Base-by-base conservation (phyloP, 1,139 yeast genomes). In the Nakaseomyces kungkrabaensis region DNA sequence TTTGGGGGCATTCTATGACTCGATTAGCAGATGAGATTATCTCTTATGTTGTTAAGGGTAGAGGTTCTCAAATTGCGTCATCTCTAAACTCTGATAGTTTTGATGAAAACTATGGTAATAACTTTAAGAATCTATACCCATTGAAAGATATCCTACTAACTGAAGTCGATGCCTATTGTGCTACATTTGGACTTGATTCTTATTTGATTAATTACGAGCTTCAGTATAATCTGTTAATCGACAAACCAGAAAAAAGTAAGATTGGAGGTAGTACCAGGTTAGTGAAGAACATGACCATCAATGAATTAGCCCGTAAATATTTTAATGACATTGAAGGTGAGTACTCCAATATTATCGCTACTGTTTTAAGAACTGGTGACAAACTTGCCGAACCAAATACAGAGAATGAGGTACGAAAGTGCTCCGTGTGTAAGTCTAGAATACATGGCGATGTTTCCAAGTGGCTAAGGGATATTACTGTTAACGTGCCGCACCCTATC, bases 321-420 rank as follows among this genome's bases (percentile, higher is more conserved):
- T 88, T 89, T 60, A 74, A 72, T 37, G 76, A 76, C 42, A 79
- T 90, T 36, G 96, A 89, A 60, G 75, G 78, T 8, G 95, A 85
- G 6, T 90, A 89, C 61, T 88, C 96, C 0, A 88, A 95, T 48
- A 88, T 94, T 4, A 92, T 94, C 2, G 85, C 97, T 0, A 90
- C 98, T 0, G 97, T 92, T 22, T 90, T 89, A 10, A 82, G 87
- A 55, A 90, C 96, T 0, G 96, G 95, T 9, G 82, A 82, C 48
- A 90, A 92, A 65, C 69, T 92, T 47, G 79, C 79, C 1, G 75
- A 76, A 8, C 88, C 87, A 0, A 42, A 36, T 9, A 31, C 31
- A 4, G 64, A 49, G 33, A 17, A 34, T 17, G 34, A 6, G 7
- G 25, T 27, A 41, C 22, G 34, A 41, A 48, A 57, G 5, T 85